Base-by-base conservation (phyloP, 2,329 filamentous ascomycete species). In the Cladophialophora exuberans region DNA sequence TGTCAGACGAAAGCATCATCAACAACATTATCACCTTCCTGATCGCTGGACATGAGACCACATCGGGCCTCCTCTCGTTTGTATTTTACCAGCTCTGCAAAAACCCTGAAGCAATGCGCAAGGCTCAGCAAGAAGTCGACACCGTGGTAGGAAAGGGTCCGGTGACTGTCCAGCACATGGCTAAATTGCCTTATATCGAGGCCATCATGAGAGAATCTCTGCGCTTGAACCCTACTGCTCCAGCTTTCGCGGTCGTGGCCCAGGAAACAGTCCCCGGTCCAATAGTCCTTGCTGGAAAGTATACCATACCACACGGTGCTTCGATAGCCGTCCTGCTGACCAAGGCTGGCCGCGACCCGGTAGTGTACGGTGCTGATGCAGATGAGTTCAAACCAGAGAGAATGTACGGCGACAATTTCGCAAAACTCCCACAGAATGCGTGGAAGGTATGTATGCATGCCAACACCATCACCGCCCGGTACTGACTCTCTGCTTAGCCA, bases 11-110 rank as follows among this genome's bases (percentile, higher is more conserved):
- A 7, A 81, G 82, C 56, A 79, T 88, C 44, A 77, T 86, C 43
- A 83, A 88, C 68, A 86, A 89, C 67, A 83, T 89, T 61, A 81
- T 88, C 49, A 80, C 81, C 2, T 87, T 89, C 74, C 79, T 87
- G 35, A 58, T 56, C 50, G 68, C 70, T 62, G 77, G 85, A 1
- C 86, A 89, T 59, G 87, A 90, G 63, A 91, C 88, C 0, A 87
- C 87, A 0, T 83, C 84, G 1, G 86, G 86, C 2, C 71, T 86
- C 13, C 68, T 90, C 10, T 81, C 84, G 0, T 90, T 88, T 64
- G 71, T 79, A 0, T 81, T 88, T 45, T 86, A 85, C 65, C 77
- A 85, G 52, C 74, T 91, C 2, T 67, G 88, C 28, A 85, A 84
- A 66, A 77, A 86, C 62, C 86, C 86, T 0, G 75, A 79, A 1